Conservation (phyloP, 345 rosid genomes). For the sweet orange (Citrus sinensis) region DVS_A1.0 CM039163.1:46678001-46678500, state of each 20-base stretch:
- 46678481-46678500: neutral
- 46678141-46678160: conserved; percentile 58
- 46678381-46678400: no score
- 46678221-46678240: neutral
- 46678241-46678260: neutral
- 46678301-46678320: neutral
- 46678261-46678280: neutral
- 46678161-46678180: neutral
- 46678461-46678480: neutral
- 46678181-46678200: neutral
- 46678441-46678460: neutral
- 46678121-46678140: conserved; percentile 72
- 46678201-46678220: neutral
- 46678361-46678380: no score
- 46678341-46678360: neutral
- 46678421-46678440: neutral
- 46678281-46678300: neutral
- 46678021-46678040: conserved; percentile 95
- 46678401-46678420: neutral
- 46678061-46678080: conserved; percentile 77
- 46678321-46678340: neutral
- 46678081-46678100: conserved; percentile 81
- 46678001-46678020: conserved; percentile 96
- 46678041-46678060: conserved; percentile 81
- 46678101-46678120: conserved; percentile 97